Conservation (phyloP, 148 eudicot species). For the Spergularia marina region DNA sequence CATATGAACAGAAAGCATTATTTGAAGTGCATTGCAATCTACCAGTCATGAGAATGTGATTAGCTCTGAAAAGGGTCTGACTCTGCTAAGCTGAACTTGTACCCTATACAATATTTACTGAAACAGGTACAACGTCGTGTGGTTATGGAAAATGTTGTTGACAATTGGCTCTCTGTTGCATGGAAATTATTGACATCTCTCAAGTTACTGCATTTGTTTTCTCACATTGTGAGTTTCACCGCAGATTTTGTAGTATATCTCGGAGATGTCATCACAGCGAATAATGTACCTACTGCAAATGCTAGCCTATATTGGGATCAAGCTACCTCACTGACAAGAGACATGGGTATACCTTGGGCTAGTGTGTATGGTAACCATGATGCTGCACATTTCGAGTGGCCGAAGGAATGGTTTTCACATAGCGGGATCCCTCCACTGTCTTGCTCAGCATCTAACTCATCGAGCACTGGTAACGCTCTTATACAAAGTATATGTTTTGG, state of each 20-base stretch:
- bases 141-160: too few species aligned
- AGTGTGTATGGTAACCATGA: conserved; percentile 85
- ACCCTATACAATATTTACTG: too few species aligned
- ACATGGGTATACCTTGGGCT: conserved; percentile 70
- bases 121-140: too few species aligned
- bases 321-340: conserved; percentile 63
- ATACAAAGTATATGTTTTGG: neutral
- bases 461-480: conserved; percentile 31
- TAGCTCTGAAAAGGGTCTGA: too few species aligned
- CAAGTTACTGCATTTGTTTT: neutral
- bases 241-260: conserved; percentile 86
- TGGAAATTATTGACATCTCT: too few species aligned
- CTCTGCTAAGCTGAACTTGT: too few species aligned
- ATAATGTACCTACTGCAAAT: conserved; percentile 57
- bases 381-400: conserved; percentile 84
- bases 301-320: conserved; percentile 80
- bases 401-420: conserved; percentile 71
- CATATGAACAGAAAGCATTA: too few species aligned
- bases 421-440: conserved; percentile 54
- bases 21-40: too few species aligned
- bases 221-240: neutral
- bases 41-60: too few species aligned
- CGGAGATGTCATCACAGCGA: conserved; percentile 86
- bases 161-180: too few species aligned
- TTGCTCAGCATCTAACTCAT: conserved; percentile 44